A percentile compares a stretch with the other conserved stretches of the same genome.
phyloP scores from a whole-genome alignment of 495 filamentous ascomycete genomes.

The Penicillium waksmanii region DNA sequence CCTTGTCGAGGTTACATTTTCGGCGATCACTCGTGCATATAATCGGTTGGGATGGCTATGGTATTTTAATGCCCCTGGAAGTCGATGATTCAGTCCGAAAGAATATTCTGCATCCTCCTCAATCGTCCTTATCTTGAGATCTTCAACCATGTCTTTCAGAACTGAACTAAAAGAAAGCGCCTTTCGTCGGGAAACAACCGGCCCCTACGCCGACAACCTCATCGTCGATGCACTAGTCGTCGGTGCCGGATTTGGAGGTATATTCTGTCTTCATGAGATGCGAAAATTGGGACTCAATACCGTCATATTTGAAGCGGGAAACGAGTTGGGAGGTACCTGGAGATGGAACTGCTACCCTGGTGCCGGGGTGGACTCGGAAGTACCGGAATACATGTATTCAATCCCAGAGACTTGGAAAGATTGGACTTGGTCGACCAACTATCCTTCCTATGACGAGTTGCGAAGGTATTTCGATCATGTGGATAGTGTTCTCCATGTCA shows the following conservation, averaged over 20 bases:
- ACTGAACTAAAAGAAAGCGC: slow-evolving; percentile 1
- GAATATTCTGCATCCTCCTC: neutral
- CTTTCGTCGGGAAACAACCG: slow-evolving; percentile 4
- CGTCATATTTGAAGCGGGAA: slow-evolving; percentile 48
- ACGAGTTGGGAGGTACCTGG: slow-evolving; percentile 53
- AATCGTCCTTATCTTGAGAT: neutral
- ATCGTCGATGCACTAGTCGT: slow-evolving; percentile 56
- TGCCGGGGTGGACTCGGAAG: slow-evolving; percentile 51
- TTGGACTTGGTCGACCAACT: slow-evolving; percentile 57
- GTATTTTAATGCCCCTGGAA: neutral
- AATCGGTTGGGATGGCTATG: neutral
- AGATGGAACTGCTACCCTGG: slow-evolving; percentile 56
- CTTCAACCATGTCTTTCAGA: neutral
- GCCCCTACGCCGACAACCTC: slow-evolving; percentile 25
- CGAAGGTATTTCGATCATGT: slow-evolving; percentile 61
- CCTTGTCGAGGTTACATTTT: neutral
- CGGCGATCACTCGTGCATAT: neutral
- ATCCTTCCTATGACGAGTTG: slow-evolving; percentile 54
- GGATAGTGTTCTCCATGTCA: slow-evolving; percentile 51
- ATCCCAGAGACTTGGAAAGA: slow-evolving; percentile 55
- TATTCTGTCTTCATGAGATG: slow-evolving; percentile 32
- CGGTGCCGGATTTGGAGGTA: slow-evolving; percentile 52
- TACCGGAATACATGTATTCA: slow-evolving; percentile 55
- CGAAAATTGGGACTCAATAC: slow-evolving; percentile 32
- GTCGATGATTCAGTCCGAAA: neutral